Percentiles rank a stretch among this genome's conserved stretches.
phyloP scores from a whole-genome alignment of 2,329 filamentous ascomycete genomes.

The Exophiala calicioides region DNA sequence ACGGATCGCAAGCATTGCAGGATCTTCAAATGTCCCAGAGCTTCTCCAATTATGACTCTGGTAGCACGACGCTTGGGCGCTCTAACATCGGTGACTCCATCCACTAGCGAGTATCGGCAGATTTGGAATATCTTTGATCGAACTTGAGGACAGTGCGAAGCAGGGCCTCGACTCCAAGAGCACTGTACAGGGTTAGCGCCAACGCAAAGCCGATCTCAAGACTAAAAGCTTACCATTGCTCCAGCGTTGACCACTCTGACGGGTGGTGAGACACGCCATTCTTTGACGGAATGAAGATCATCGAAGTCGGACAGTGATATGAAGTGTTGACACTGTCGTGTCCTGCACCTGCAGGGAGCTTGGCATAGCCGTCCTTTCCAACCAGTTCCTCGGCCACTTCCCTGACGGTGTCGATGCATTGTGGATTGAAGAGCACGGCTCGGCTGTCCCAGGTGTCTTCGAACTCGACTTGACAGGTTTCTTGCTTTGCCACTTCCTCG shows the following conservation, averaged over 20 bases:
- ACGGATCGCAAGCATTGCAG: no score
- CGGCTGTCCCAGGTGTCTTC: slow-evolving; percentile 58
- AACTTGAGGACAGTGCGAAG: no score
- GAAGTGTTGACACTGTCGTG: slow-evolving; percentile 62
- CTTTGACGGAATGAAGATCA: slow-evolving; percentile 64
- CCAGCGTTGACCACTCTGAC: slow-evolving; percentile 2
- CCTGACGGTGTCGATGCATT: slow-evolving; percentile 63
- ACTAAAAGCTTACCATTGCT: slow-evolving; percentile 1
- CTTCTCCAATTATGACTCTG: no score
- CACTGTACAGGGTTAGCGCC: no score
- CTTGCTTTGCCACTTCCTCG: slow-evolving; percentile 51
- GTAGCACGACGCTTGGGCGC: no score
- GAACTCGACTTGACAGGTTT: slow-evolving; percentile 56
- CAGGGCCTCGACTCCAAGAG: no score
- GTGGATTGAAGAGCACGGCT: slow-evolving; percentile 61
- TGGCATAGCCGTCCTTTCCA: slow-evolving; percentile 47
- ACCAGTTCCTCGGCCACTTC: slow-evolving; percentile 57
- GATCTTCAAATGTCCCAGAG: no score
- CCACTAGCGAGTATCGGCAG: no score
- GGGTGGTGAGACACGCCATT: slow-evolving; percentile 62
- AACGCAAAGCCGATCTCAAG: no score
- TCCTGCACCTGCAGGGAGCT: slow-evolving; percentile 60
- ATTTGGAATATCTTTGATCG: no score
- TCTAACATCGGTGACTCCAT: no score
- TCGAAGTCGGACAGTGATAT: slow-evolving; percentile 57